Evolutionary conservation across 2,329 filamentous ascomycete species (phyloP), one percentile per base, ranked within the genome.

Genomic region (Penicillium hordei): DNA sequence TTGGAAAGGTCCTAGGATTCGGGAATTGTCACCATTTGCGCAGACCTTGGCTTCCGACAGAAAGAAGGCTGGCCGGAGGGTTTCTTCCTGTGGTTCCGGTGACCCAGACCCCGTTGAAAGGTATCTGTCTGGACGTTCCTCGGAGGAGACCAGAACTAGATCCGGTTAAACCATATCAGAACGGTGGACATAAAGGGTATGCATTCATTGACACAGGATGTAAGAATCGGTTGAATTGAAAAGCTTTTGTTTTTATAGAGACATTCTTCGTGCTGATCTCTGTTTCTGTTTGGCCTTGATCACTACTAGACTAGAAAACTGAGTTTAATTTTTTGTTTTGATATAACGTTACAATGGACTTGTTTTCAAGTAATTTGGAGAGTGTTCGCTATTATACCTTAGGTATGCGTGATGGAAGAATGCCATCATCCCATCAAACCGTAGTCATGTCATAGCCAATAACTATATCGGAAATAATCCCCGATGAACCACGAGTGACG

Each of bases 1-100:
- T 74, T 86, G 79, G 77, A 83, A 83, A 55, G 87, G 87, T 0
- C 83, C 84, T 0, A 58, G 62, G 0, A 81, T 89, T 31, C 81
- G 87, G 6, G 77, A 81, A 34, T 75, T 78, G 12, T 89, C 86
- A 3, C 81, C 82, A 0, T 89, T 89, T 65, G 87, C 87, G 0
- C 83, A 88, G 72, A 80, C 79, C 12, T 73, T 90, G 7, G 84
- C 83, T 17, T 72, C 73, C 2, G 80, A 73, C 25, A 63, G 71
- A 42, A 68, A 71, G 55, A 67, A 67, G n/a, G 64, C 63, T 23
- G 67, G 66, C 19, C 65, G 65, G 7, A 64, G 57, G 29, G 61
- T 65, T 15, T 69, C 66, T 2, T 63, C 67, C 23, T 68, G 66
- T 52, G 67, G 67, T 17, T 68, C 66, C 46, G 67, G 67, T 5